These are phyloP conservation scores for Stagonosporopsis cucurbitacearum DNA, from an alignment of 2,329 filamentous ascomycete genomes.

Conservation along the genomic window DNA sequence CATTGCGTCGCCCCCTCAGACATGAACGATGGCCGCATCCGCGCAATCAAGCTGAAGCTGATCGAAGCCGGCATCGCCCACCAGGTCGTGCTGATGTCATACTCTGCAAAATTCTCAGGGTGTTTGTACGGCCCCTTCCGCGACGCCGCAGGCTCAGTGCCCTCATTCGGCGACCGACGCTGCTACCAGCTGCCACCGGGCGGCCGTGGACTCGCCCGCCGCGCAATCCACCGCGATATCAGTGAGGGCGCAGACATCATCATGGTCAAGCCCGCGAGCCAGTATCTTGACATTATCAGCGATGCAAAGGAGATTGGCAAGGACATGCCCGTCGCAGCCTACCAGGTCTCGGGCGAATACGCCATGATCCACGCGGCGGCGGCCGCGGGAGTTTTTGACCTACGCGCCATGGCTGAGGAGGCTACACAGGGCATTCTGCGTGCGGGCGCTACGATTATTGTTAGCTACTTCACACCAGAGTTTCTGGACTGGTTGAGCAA, in stretches of 20 bases:
- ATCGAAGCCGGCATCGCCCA: conserved; percentile 95
- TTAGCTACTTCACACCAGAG: conserved; percentile 92
- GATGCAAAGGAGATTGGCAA: conserved; percentile 94
- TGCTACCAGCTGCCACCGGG: conserved; percentile 97
- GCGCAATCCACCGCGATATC: conserved; percentile 90
- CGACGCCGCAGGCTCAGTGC: conserved; percentile 88
- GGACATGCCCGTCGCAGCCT: conserved; percentile 91
- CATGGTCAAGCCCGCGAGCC: conserved; percentile 97
- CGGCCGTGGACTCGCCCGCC: conserved; percentile 86
- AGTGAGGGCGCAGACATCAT: conserved; percentile 95
- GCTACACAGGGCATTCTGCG: conserved; percentile 90
- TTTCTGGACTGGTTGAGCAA: conserved; percentile 67
- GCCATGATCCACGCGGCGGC: conserved; percentile 97
- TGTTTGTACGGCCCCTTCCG: conserved; percentile 97
- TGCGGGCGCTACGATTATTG: conserved; percentile 89
- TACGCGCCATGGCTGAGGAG: conserved; percentile 94
- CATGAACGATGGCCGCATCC: conserved; percentile 98
- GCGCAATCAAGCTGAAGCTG: conserved; percentile 96
- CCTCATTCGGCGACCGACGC: conserved; percentile 90
- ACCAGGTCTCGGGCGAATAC: conserved; percentile 96
- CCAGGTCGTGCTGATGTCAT: conserved; percentile 92
- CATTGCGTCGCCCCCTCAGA: conserved; percentile 97
- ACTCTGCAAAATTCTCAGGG: conserved; percentile 96
- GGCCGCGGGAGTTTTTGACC: conserved; percentile 94
- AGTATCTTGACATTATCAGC: conserved; percentile 96